Conservation (phyloP, 257 asterid genomes). For the Nicotiana undulata region DNA sequence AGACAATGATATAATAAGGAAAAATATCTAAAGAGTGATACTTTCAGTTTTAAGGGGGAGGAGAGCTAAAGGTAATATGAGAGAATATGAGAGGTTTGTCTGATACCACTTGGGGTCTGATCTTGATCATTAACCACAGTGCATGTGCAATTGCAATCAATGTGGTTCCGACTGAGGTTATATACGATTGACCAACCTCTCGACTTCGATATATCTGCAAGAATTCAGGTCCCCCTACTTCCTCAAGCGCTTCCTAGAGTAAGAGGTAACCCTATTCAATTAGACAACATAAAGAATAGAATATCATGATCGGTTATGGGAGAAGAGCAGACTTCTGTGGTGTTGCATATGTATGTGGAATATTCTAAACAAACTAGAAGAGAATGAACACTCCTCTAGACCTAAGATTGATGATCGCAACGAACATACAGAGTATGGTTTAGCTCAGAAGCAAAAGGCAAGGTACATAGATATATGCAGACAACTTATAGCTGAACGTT, state of each 20-base stretch:
- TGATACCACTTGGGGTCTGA: constrained; percentile 89
- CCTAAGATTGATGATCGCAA: background rate
- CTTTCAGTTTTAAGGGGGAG: background rate
- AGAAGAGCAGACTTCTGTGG: background rate
- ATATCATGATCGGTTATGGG: background rate
- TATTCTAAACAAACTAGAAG: background rate
- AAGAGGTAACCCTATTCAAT: constrained; percentile 15
- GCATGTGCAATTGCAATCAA: constrained; percentile 73
- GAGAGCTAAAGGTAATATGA: background rate
- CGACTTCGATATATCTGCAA: constrained; percentile 87
- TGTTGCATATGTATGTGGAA: background rate
- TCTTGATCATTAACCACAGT: constrained; percentile 83
- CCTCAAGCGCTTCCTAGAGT: constrained; percentile 45
- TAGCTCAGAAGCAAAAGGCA: background rate
- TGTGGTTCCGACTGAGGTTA: constrained; percentile 85
- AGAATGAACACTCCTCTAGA: background rate
- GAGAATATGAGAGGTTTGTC: constrained; percentile 3
- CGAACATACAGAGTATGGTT: background rate
- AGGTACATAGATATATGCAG: background rate
- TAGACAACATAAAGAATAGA: background rate
- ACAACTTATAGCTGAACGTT: background rate
- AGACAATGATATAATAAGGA: background rate
- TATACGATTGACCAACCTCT: constrained; percentile 89
- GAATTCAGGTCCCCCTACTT: constrained; percentile 42
- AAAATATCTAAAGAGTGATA: background rate